Evolutionary conservation across 108 stramenopile species (phyloP).

Genomic region (Licmophora abbreviata): DNA sequence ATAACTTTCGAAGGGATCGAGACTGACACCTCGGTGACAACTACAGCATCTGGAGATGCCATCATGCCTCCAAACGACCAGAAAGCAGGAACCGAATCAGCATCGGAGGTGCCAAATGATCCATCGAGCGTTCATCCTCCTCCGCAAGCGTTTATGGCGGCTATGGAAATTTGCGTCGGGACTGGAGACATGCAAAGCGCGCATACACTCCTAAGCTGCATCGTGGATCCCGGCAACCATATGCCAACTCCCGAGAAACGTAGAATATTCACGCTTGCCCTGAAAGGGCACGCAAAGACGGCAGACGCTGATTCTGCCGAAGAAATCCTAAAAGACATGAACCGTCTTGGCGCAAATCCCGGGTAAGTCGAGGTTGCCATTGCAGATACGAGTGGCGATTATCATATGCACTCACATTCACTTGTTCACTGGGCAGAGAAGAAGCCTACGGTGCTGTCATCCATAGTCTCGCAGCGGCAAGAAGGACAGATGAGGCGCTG

Average conservation of each 20-base stretch:
- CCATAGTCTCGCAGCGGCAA: constrained; percentile 13
- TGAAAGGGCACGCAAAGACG: constrained; percentile 10
- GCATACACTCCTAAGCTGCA: not conserved
- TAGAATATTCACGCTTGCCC: not conserved
- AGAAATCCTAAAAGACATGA: constrained; percentile 10
- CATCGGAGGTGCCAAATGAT: not conserved
- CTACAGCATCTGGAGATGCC: not conserved
- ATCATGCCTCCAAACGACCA: not conserved
- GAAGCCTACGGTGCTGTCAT: constrained; percentile 20
- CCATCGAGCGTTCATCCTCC: not conserved
- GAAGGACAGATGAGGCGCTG: constrained; percentile 8
- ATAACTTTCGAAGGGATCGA: not conserved
- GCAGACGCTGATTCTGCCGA: constrained; percentile 11
- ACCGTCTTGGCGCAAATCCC: too few species aligned
- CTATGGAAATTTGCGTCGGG: not conserved
- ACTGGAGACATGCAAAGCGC: too few species aligned
- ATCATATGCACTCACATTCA: too few species aligned
- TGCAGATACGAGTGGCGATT: too few species aligned
- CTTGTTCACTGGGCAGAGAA: constrained; percentile 1
- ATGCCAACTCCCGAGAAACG: not conserved
- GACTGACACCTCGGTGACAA: not conserved
- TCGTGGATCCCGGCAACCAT: not conserved
- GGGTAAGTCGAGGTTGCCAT: too few species aligned
- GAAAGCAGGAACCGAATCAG: not conserved
- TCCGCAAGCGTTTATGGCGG: not conserved